Evolutionary conservation across 805 yeast species (phyloP).

Genomic region (Candida koratica): DNA sequence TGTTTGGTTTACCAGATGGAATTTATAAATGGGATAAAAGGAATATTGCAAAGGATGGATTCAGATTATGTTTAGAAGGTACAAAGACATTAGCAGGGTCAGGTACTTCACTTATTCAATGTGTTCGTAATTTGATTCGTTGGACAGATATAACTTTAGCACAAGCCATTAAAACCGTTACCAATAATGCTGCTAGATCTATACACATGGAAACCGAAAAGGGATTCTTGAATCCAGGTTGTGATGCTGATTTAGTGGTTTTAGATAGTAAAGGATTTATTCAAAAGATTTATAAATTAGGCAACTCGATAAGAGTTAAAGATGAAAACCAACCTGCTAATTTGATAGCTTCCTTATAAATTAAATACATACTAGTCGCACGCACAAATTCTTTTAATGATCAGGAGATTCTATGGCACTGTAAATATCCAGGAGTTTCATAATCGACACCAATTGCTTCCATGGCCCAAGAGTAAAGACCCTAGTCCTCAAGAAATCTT

Average conservation of each 20-base stretch:
- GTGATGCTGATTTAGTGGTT: constrained; percentile 56
- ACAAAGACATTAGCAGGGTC: constrained; percentile 60
- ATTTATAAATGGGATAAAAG: constrained; percentile 49
- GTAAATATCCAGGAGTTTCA: constrained; percentile 11
- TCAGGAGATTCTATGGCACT: constrained; percentile 1
- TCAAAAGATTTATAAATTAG: constrained; percentile 49
- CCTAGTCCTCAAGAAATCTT: constrained; percentile 77
- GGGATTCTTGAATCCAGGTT: constrained; percentile 49
- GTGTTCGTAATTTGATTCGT: constrained; percentile 45
- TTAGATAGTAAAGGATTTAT: constrained; percentile 43
- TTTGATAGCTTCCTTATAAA: constrained; percentile 16
- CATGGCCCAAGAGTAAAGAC: constrained; percentile 54
- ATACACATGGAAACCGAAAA: constrained; percentile 40
- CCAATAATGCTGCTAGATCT: constrained; percentile 52
- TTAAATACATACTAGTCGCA: too few relatives aligned
- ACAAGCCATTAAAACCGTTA: constrained; percentile 53
- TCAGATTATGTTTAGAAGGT: constrained; percentile 45
- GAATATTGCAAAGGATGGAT: constrained; percentile 46
- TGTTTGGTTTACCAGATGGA: constrained; percentile 57
- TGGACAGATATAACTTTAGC: constrained; percentile 50
- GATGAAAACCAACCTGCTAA: constrained; percentile 19
- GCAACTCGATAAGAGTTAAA: constrained; percentile 25
- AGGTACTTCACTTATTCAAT: constrained; percentile 51
- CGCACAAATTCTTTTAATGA: too few relatives aligned
- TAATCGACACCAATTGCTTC: constrained; percentile 23